These are phyloP conservation scores for Blastobotrys mokoenaii DNA, from an alignment of 805 yeast species.

Conservation along the genomic window DNA sequence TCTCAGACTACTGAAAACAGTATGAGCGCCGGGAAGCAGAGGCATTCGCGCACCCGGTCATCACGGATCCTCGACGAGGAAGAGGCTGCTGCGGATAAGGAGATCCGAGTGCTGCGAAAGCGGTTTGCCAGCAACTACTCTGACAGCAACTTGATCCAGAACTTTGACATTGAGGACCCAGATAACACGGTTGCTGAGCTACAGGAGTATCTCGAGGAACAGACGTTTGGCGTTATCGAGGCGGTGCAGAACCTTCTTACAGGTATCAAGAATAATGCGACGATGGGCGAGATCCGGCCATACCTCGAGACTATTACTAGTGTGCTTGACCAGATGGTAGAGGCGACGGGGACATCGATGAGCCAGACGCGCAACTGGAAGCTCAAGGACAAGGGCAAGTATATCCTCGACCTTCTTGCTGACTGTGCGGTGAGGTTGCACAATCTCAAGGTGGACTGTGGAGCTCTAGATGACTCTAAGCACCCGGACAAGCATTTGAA, in stretches of 20 bases:
- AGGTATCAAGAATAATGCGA: constrained; percentile 45
- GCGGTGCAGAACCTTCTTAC: constrained; percentile 73
- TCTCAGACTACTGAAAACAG: background rate
- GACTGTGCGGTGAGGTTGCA: constrained; percentile 84
- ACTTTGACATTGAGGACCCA: constrained; percentile 76
- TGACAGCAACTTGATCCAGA: constrained; percentile 12
- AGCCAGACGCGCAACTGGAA: constrained; percentile 77
- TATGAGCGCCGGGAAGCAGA: background rate
- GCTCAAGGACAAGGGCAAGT: constrained; percentile 81
- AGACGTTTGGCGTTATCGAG: constrained; percentile 83
- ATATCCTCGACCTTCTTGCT: constrained; percentile 79
- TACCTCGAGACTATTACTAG: constrained; percentile 69
- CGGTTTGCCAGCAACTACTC: background rate
- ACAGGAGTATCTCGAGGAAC: constrained; percentile 80
- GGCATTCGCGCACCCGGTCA: background rate
- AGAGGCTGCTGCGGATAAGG: constrained; percentile 5
- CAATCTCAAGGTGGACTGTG: constrained; percentile 44
- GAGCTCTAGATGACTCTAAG: constrained; percentile 28
- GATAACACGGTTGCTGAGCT: constrained; percentile 83
- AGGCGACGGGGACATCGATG: constrained; percentile 82
- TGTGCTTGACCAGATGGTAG: constrained; percentile 81
- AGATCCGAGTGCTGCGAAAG: constrained; percentile 2
- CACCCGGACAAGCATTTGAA: constrained; percentile 83
- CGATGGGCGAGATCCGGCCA: constrained; percentile 61
- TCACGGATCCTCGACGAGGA: background rate